Conservation (phyloP, 805 yeast species). For the Wickerhamomyces queroliae region DNA sequence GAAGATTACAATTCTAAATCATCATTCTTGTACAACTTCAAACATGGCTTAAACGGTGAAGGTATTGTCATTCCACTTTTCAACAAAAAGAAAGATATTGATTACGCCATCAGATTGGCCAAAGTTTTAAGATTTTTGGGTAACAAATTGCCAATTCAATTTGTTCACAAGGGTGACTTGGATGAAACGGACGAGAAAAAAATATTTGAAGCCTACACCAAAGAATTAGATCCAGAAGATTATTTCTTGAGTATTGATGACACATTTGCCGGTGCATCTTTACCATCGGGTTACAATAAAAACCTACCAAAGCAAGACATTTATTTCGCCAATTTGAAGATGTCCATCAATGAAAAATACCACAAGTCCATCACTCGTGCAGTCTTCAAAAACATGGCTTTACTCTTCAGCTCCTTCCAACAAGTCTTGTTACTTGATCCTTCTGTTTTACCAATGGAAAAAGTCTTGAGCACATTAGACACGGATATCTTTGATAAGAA, state of each 20-base stretch:
- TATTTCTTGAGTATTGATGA: slow-evolving; percentile 3
- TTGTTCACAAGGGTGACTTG: slow-evolving; percentile 19
- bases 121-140: slow-evolving; percentile 19
- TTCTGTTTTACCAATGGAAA: slow-evolving; percentile 39
- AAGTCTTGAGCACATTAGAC: slow-evolving; percentile 29
- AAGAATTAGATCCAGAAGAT: background rate
- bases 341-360: slow-evolving; percentile 6
- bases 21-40: slow-evolving; percentile 18
- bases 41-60: slow-evolving; percentile 18
- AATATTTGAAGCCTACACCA: slow-evolving; percentile 9
- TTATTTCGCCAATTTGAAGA: slow-evolving; percentile 23
- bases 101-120: slow-evolving; percentile 2
- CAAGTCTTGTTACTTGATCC: slow-evolving; percentile 51
- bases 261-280: background rate
- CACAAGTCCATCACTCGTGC: slow-evolving; percentile 23
- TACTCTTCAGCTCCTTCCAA: slow-evolving; percentile 47
- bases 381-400: slow-evolving; percentile 43
- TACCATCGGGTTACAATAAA: slow-evolving; percentile 6
- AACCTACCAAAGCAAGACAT: slow-evolving; percentile 21
- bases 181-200: slow-evolving; percentile 4
- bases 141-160: slow-evolving; percentile 23
- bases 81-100: background rate
- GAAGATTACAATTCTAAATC: slow-evolving; percentile 5
- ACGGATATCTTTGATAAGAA: slow-evolving; percentile 25
- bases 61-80: slow-evolving; percentile 23